Evolutionary conservation across 2,329 filamentous ascomycete species (phyloP).

Genomic region (Hypomyces perniciosus): DNA sequence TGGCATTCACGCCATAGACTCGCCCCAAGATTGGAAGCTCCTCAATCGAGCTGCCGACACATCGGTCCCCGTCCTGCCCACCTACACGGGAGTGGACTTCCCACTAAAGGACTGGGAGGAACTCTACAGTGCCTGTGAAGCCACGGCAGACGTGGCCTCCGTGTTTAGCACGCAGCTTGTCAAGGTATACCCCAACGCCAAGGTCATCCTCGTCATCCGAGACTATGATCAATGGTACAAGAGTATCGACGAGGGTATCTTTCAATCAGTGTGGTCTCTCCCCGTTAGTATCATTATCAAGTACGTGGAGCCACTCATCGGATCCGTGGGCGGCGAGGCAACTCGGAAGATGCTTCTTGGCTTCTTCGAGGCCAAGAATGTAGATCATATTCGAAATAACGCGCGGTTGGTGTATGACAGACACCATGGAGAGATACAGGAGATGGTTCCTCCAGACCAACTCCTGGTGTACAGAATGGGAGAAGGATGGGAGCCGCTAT

Average conservation of each 20-base stretch:
- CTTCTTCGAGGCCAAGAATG: constrained; percentile 19
- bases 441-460: constrained; percentile 20
- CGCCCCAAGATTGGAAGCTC: constrained; percentile 19
- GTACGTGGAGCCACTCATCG: constrained; percentile 27
- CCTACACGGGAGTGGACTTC: constrained; percentile 23
- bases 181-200: constrained; percentile 27
- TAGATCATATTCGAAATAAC: constrained; percentile 19
- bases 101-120: constrained; percentile 28
- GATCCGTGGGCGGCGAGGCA: constrained; percentile 20
- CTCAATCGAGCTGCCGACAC: constrained; percentile 26
- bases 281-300: constrained; percentile 15
- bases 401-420: constrained; percentile 22
- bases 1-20: constrained; percentile 20
- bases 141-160: constrained; percentile 24
- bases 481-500: constrained; percentile 33
- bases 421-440: constrained; percentile 24
- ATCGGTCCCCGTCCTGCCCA: constrained; percentile 20
- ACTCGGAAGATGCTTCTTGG: constrained; percentile 24
- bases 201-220: constrained; percentile 27
- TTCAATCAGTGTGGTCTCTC: constrained; percentile 20
- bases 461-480: constrained; percentile 27
- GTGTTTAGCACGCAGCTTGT: constrained; percentile 25
- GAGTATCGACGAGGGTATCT: constrained; percentile 26
- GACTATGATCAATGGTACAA: constrained; percentile 27
- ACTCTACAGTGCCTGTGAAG: constrained; percentile 26